Percentiles rank a stretch among this genome's conserved stretches.
Evolutionary conservation across 192 early-diverging fungal genomes (phyloP).

Genomic region (Oehlia diaphana): DNA sequence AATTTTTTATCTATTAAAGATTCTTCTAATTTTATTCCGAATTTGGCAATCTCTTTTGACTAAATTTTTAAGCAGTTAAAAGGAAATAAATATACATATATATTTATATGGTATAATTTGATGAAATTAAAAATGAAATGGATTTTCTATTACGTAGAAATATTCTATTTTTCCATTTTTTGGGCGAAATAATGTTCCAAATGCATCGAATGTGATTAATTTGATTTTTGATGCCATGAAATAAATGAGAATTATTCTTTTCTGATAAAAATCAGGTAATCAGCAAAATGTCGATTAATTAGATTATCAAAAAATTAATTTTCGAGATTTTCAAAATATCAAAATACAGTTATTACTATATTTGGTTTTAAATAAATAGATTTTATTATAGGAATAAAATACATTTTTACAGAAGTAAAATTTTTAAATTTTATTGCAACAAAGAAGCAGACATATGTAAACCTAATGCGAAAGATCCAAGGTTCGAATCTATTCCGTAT

Average conservation of each 20-base stretch:
- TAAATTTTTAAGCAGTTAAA: conserved; percentile 1
- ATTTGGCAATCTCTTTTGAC: conserved; percentile 40
- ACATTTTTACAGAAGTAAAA: no score
- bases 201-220: conserved; percentile 68
- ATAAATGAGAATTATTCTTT: no score
- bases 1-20: conserved; percentile 39
- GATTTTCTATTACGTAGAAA: conserved; percentile 37
- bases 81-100: no score
- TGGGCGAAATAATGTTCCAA: conserved; percentile 61
- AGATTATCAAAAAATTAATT: no score
- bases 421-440: no score
- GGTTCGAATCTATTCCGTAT: neutral
- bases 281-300: no score
- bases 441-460: no score
- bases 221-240: conserved; percentile 30
- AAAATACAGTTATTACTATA: no score
- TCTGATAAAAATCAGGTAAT: no score
- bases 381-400: no score
- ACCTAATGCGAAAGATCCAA: neutral
- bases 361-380: no score
- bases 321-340: no score
- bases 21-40: conserved; percentile 43
- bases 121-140: neutral
- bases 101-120: neutral
- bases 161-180: conserved; percentile 40